Evolutionary conservation across 164 flowering plant species (phyloP), one percentile per base, ranked within the genome.

Genomic region (Aristolochia fimbriata): DNA sequence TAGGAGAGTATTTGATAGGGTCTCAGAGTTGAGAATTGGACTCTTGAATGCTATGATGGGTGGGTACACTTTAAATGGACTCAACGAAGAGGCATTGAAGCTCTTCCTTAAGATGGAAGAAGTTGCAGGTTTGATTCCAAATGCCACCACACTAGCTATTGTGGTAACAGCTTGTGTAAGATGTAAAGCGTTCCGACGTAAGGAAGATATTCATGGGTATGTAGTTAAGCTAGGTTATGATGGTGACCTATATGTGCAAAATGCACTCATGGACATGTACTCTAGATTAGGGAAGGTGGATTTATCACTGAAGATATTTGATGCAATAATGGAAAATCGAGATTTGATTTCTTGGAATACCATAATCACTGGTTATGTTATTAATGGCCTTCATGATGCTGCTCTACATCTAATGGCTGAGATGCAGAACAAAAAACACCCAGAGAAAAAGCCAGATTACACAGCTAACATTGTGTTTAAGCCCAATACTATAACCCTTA

Each of bases 261-360:
- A 88, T 76, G 93, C 93, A 45, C 79, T 88, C 12, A 74, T 86
- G 81, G 96, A 88, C 66, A 77, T 88, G 88, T 86, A 88, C 62
- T 69, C 83, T 57, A 80, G 88, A 72, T 59, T 76, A 59, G 92
- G 84, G 22, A 81, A 78, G 76, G 52, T 80, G 31, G 77, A 77
- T 16, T 65, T 65, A 55, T 76, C 97, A 22, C 59, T 58, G 60
- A 65, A 55, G 57, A 77, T 90, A 23, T 90, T 90, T 70, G 69
- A 74, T 22, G 59, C 57, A 31, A 83, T n/a, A n/a, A n/a, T 85
- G 88, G 79, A 72, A 56, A 65, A 43, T 41, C 75, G 67, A 71
- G 96, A 88, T 71, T 54, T 74, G 24, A 88, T 88, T 19, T 80
- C 91, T 6, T 88, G 91, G 91, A 88, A 88, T 71, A 86, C 96